phyloP scores from a whole-genome alignment of 495 filamentous ascomycete genomes.

The Penicillium longicatenatum region DNA sequence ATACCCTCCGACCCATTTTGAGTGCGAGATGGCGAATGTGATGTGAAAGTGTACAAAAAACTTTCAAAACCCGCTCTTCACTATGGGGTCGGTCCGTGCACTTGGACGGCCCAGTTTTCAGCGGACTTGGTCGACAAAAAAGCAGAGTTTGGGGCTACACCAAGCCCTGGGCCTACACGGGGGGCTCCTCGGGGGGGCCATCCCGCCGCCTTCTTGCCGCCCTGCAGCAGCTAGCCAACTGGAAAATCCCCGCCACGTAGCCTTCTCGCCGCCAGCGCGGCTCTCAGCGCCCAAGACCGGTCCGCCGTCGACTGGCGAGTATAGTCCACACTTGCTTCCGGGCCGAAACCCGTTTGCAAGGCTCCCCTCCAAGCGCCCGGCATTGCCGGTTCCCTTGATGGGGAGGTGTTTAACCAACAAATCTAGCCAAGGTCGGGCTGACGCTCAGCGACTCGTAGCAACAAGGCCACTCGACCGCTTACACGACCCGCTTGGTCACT shows the following conservation, averaged over 20 bases:
- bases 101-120: not conserved
- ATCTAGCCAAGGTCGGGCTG: constrained; percentile 56
- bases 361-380: constrained; percentile 12
- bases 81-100: constrained; percentile 15
- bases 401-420: constrained; percentile 27
- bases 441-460: constrained; percentile 65
- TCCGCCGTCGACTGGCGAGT: not conserved
- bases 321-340: not conserved
- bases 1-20: constrained; percentile 22
- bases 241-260: not conserved
- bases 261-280: not conserved
- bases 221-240: not conserved
- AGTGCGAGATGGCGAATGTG: not conserved
- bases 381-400: constrained; percentile 13
- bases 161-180: not conserved
- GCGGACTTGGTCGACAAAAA: not conserved
- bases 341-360: not conserved
- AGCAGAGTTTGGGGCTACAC: too few relatives aligned
- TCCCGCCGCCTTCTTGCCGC: too few relatives aligned
- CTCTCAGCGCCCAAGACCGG: not conserved
- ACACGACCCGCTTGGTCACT: constrained; percentile 54
- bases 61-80: constrained; percentile 6
- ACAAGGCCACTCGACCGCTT: constrained; percentile 65
- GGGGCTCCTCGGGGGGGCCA: too few relatives aligned
- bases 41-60: constrained; percentile 7